Evolutionary conservation across 2,329 filamentous ascomycete species (phyloP).

Genomic region (Paracorniculantispora psalliotae): DNA sequence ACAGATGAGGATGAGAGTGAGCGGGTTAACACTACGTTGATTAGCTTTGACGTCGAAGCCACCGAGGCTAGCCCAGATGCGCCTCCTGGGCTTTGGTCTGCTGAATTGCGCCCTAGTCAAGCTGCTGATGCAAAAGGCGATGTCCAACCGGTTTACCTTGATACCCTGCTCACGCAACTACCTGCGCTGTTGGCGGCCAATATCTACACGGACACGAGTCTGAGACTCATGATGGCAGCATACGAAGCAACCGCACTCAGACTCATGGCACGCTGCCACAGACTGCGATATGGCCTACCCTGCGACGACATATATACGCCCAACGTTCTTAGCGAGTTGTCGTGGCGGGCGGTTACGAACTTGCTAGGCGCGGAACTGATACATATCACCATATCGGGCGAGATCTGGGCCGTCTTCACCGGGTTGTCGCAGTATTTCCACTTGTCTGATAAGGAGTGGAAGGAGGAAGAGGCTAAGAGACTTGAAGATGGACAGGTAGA

Average conservation of each 20-base stretch:
- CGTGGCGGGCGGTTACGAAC: slow-evolving; percentile 38
- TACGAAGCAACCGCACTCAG: slow-evolving; percentile 44
- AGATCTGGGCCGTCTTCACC: slow-evolving; percentile 41
- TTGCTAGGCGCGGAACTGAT: slow-evolving; percentile 42
- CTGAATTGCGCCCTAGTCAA: slow-evolving; percentile 50
- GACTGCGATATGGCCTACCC: slow-evolving; percentile 33
- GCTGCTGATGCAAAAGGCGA: slow-evolving; percentile 25
- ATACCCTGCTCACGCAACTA: slow-evolving; percentile 47
- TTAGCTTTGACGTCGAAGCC: slow-evolving; percentile 58
- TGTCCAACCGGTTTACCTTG: slow-evolving; percentile 35
- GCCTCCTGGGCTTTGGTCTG: slow-evolving; percentile 51
- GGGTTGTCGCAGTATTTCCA: slow-evolving; percentile 35
- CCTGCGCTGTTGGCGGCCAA: slow-evolving; percentile 44
- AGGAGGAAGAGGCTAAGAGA: slow-evolving; percentile 25
- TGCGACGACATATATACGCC: slow-evolving; percentile 34
- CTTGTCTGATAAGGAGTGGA: slow-evolving; percentile 40
- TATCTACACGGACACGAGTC: slow-evolving; percentile 39
- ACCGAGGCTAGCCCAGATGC: slow-evolving; percentile 45
- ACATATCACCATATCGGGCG: slow-evolving; percentile 39
- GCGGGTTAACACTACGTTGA: slow-evolving; percentile 50
- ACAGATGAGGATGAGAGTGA: slow-evolving; percentile 55
- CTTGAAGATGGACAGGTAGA: not conserved
- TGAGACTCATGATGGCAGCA: slow-evolving; percentile 40
- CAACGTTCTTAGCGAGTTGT: slow-evolving; percentile 33
- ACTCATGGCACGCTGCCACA: slow-evolving; percentile 39